Evolutionary conservation across 2,329 filamentous ascomycete genomes (phyloP).

Genomic region (Penicillium digitatum): DNA sequence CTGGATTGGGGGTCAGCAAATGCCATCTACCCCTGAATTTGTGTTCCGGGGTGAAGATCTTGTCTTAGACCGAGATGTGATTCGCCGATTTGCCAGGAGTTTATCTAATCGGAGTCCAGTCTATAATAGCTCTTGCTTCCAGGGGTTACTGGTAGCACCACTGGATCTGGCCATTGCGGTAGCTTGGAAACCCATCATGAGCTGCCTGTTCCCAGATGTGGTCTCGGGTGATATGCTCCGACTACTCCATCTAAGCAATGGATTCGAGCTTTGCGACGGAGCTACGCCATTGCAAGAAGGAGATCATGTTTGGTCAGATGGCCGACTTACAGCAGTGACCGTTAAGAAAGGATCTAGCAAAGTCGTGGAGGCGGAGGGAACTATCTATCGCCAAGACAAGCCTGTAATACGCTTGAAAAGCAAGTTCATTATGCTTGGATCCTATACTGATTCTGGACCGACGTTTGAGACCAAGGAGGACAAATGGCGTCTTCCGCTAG

Average conservation of each 20-base stretch:
- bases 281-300: background rate
- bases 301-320: background rate
- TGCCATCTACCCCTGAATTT: conserved; percentile 72
- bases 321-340: background rate
- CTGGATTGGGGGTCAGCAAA: conserved; percentile 86
- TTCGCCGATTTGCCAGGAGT: background rate
- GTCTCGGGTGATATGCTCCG: background rate
- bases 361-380: conserved; percentile 1
- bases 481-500: background rate
- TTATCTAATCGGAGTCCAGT: background rate
- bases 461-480: background rate
- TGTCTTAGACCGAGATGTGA: conserved; percentile 10
- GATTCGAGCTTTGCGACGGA: background rate
- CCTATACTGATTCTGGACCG: conserved; percentile 59
- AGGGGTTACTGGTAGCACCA: background rate
- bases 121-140: background rate
- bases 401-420: conserved; percentile 80
- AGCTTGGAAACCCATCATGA: conserved; percentile 5
- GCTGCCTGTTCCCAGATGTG: background rate
- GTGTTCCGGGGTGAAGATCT: conserved; percentile 66
- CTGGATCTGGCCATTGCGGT: conserved; percentile 4
- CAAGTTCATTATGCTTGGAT: conserved; percentile 88
- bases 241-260: background rate
- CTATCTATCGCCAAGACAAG: background rate
- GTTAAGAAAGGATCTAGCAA: conserved; percentile 1